A percentile compares a stretch with the other conserved stretches of the same genome.
Conservation (phyloP, 2,329 filamentous ascomycete species). For the Sarocladium kiliense region DNA sequence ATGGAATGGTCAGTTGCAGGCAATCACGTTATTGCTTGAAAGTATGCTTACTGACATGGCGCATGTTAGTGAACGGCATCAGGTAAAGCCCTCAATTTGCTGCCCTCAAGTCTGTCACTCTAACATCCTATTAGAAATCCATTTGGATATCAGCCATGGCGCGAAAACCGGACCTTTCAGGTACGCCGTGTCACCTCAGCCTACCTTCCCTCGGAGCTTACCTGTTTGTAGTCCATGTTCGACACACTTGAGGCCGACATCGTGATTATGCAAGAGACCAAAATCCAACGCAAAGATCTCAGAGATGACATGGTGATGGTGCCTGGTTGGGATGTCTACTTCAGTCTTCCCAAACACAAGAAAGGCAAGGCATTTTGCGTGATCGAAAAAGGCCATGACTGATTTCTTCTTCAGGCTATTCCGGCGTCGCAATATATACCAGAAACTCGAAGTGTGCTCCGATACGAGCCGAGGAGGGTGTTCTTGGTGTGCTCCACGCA, state of each 20-base stretch:
- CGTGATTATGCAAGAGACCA: slow-evolving; percentile 90
- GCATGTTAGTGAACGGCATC: slow-evolving; percentile 68
- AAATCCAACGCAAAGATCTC: slow-evolving; percentile 90
- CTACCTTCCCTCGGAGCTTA: background rate
- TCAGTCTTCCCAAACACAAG: slow-evolving; percentile 88
- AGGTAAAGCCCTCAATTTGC: slow-evolving; percentile 41
- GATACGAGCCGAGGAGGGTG: slow-evolving; percentile 88
- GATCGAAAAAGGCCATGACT: background rate
- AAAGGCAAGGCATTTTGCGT: slow-evolving; percentile 60
- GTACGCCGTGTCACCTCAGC: slow-evolving; percentile 31
- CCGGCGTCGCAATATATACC: slow-evolving; percentile 92
- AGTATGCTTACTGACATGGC: slow-evolving; percentile 10
- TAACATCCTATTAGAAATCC: slow-evolving; percentile 54
- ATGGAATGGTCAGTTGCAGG: slow-evolving; percentile 64
- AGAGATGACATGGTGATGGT: slow-evolving; percentile 94
- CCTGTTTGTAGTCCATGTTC: slow-evolving; percentile 71
- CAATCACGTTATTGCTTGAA: background rate
- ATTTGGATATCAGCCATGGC: slow-evolving; percentile 81
- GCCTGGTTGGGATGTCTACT: slow-evolving; percentile 92
- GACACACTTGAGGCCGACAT: slow-evolving; percentile 89
- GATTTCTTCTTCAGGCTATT: slow-evolving; percentile 62
- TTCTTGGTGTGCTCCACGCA: slow-evolving; percentile 73
- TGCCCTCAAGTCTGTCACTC: background rate
- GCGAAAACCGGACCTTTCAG: slow-evolving; percentile 63
- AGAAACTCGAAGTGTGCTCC: slow-evolving; percentile 81